Evolutionary conservation across 2,329 filamentous ascomycete species (phyloP), one percentile per base, ranked within the genome.

Genomic region (Nemania sp.): DNA sequence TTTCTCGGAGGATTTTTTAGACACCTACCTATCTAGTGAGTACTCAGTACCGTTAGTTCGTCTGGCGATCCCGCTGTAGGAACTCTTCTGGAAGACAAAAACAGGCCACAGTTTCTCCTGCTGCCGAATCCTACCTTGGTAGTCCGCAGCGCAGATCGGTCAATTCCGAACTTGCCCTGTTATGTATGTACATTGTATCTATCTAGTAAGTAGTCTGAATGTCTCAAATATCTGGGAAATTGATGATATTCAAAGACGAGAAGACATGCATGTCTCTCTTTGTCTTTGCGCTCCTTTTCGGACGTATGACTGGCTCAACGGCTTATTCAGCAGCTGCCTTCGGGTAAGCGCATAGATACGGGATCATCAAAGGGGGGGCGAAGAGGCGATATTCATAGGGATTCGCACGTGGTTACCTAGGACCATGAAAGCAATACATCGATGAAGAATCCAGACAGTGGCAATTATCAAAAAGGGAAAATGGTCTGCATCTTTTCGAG

Each of bases 51-150:
- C 10, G 11, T 15, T 29, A 60, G 27, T 26, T 52, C 15, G 13
- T 41, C 29, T 32, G 57, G 29, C 10, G 18, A 26, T 26, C 18
- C 35, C 59, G 5, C 38, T 27, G 32, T 62, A 18, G 47, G 64
- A 64, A 67, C 20, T 29, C n/a, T 63, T 64, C 64, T 66, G 43
- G 64, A 66, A 66, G 15, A 53, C 38, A 52, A 20, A n/a, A 45
- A 45, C 41, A 59, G 29, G n/a, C 45, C 35, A 29, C 47, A 10
- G 13, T 53, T 32, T 29, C 38, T 55, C 41, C 38, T 55, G 41
- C 32, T 27, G 59, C 47, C 62, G 26, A 49, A 43, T 13, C 41
- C 18, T 43, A 15, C 41, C 52, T 38, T n/a, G 18, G 38, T 35
- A 29, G 35, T 54, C 47, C 45, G 18, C 60, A 18, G 27, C 41